These are phyloP conservation scores for Entonaema liquescens DNA, from an alignment of 495 filamentous ascomycete species.

Conservation along the genomic window DNA sequence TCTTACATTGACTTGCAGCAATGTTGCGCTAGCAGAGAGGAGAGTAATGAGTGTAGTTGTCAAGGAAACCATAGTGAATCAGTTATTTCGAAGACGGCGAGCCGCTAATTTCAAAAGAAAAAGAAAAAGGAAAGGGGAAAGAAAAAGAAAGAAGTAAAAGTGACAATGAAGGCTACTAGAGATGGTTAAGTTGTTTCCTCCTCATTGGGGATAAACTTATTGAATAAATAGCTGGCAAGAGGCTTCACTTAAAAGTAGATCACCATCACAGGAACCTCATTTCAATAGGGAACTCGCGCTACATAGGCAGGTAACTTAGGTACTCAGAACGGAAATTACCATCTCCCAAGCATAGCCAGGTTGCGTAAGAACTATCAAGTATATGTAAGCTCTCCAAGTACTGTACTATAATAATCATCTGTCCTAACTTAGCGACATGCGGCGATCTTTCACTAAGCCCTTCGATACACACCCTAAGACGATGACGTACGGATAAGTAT, in stretches of 20 bases:
- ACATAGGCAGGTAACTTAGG: no score
- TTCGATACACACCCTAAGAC: background rate
- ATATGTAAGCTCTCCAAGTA: no score
- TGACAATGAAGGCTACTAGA: no score
- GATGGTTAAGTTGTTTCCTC: background rate
- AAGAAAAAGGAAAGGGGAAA: no score
- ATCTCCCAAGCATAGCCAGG: background rate
- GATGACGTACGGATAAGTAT: background rate
- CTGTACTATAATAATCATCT: no score
- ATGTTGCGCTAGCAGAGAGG: background rate
- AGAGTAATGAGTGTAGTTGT: background rate
- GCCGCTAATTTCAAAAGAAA: background rate
- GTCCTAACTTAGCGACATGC: background rate
- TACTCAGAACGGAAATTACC: background rate
- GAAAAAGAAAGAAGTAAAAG: no score
- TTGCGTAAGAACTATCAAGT: background rate
- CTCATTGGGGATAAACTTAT: background rate
- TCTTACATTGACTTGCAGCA: background rate
- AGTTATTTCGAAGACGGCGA: background rate
- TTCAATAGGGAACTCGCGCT: background rate
- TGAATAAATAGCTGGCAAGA: background rate
- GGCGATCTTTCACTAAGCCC: background rate
- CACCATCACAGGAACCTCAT: background rate
- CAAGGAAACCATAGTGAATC: background rate
- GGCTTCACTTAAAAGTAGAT: background rate